Percentiles rank a stretch among this genome's conserved stretches.
Evolutionary conservation across 192 early-diverging fungal species (phyloP).

Genomic region (Rhizophlyctis rosea): DNA sequence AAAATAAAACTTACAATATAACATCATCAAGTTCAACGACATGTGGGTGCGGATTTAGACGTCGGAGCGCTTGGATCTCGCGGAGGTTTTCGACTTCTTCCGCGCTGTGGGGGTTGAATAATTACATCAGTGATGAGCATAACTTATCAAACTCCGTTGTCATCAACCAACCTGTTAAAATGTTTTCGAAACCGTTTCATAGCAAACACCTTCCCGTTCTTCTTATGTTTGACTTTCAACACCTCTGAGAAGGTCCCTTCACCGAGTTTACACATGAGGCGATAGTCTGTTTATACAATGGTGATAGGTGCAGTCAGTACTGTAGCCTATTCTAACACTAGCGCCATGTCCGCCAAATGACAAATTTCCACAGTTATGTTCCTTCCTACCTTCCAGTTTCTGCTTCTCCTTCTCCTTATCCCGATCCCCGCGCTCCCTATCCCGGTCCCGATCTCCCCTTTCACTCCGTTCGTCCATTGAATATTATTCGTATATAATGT

Average conservation of each 20-base stretch:
- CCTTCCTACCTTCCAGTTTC: no score
- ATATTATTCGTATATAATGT: no score
- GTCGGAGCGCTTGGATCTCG: conserved; percentile 56
- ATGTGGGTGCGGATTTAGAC: conserved; percentile 54
- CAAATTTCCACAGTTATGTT: no score
- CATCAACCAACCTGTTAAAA: conserved; percentile 45
- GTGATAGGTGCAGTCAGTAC: not conserved
- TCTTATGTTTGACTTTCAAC: conserved; percentile 60
- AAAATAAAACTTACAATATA: conserved; percentile 52
- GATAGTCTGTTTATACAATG: conserved; percentile 37
- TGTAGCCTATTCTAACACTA: no score
- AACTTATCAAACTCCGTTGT: not conserved
- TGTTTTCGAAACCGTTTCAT: conserved; percentile 64
- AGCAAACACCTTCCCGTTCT: conserved; percentile 52
- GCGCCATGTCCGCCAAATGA: no score
- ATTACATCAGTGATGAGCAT: no score
- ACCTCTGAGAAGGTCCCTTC: conserved; percentile 68
- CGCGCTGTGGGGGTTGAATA: conserved; percentile 27
- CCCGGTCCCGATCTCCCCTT: no score
- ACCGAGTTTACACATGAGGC: conserved; percentile 56
- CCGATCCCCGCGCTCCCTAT: no score
- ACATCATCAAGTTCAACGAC: conserved; percentile 54
- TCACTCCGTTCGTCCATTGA: no score
- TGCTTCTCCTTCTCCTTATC: no score
- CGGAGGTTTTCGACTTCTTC: conserved; percentile 59